A percentile compares a stretch with the other conserved stretches of the same genome.
phyloP scores from a whole-genome alignment of 2,329 filamentous ascomycete genomes.

The Xylaria arbuscula region DNA sequence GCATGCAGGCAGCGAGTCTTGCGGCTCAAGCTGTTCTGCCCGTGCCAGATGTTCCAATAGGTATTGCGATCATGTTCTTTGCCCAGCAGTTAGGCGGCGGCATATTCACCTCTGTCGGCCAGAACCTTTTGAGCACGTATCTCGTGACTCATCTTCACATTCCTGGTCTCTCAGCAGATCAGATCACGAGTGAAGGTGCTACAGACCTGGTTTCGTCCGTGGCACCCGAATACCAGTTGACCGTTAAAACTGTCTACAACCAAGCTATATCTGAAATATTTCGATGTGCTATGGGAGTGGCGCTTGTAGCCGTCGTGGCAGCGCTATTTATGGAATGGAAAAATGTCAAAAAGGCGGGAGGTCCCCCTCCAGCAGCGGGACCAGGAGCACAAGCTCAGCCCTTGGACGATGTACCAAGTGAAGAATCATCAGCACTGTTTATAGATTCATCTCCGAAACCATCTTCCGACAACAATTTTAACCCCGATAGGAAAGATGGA shows the following conservation, averaged over 20 bases:
- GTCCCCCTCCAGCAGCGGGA: conserved; percentile 18
- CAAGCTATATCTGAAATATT: conserved; percentile 64
- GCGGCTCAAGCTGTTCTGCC: conserved; percentile 60
- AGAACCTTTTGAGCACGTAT: conserved; percentile 55
- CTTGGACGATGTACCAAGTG: conserved; percentile 14
- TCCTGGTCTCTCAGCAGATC: conserved; percentile 50
- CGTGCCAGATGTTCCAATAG: conserved; percentile 58
- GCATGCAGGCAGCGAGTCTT: conserved; percentile 68
- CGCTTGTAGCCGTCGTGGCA: conserved; percentile 61
- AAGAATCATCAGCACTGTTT: conserved; percentile 16
- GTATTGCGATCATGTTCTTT: conserved; percentile 59
- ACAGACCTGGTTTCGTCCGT: conserved; percentile 65
- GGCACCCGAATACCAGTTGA: conserved; percentile 54
- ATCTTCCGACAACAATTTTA: conserved; percentile 18
- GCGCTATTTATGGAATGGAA: conserved; percentile 68
- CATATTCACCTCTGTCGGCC: conserved; percentile 59
- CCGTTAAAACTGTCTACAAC: conserved; percentile 68
- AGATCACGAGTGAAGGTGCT: conserved; percentile 54
- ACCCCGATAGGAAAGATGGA: conserved; percentile 26
- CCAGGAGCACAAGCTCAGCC: conserved; percentile 8
- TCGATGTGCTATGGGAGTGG: conserved; percentile 65
- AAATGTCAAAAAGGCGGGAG: conserved; percentile 61
- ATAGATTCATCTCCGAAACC: conserved; percentile 17
- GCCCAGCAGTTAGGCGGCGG: conserved; percentile 60
- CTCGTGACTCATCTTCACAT: conserved; percentile 49